Percentiles rank a stretch among this genome's conserved stretches.
Conservation (phyloP, 495 filamentous ascomycete species). For the Penicillium cinerascens region DNA sequence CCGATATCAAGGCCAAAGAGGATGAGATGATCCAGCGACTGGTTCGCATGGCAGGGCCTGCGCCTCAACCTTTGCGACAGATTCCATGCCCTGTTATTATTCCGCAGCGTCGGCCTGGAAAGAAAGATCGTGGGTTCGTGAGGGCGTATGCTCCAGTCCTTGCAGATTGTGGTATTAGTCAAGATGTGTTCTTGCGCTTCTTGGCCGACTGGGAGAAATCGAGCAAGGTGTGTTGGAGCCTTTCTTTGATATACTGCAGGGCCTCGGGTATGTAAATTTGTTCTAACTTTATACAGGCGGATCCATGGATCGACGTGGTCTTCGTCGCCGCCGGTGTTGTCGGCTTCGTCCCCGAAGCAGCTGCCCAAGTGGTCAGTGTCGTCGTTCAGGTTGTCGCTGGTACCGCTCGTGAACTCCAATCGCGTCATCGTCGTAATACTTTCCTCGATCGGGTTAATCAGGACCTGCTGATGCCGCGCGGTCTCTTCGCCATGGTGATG, state of each 20-base stretch:
- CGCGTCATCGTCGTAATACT: constrained; percentile 9
- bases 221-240: constrained; percentile 11
- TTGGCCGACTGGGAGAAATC: constrained; percentile 8
- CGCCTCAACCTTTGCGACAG: neutral
- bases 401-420: constrained; percentile 12
- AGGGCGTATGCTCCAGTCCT: constrained; percentile 11
- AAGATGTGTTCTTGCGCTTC: constrained; percentile 17
- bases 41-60: constrained; percentile 11
- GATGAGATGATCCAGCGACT: constrained; percentile 11
- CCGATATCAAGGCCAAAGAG: constrained; percentile 4
- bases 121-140: constrained; percentile 19
- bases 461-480: constrained; percentile 53
- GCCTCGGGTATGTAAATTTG: neutral
- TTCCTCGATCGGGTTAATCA: constrained; percentile 47
- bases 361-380: constrained; percentile 1
- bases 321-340: constrained; percentile 7
- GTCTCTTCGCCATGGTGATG: constrained; percentile 54
- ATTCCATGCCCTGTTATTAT: constrained; percentile 24
- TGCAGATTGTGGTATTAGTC: constrained; percentile 9
- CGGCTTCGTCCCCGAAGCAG: constrained; percentile 1
- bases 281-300: constrained; percentile 1
- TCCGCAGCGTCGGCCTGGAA: constrained; percentile 22
- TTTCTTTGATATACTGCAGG: neutral
- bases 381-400: constrained; percentile 9
- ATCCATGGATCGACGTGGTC: constrained; percentile 10